A percentile compares a stretch with the other conserved stretches of the same genome.
Conservation (phyloP, 225 moss, liverwort and hornwort species). For the Neckera pumila region DNA sequence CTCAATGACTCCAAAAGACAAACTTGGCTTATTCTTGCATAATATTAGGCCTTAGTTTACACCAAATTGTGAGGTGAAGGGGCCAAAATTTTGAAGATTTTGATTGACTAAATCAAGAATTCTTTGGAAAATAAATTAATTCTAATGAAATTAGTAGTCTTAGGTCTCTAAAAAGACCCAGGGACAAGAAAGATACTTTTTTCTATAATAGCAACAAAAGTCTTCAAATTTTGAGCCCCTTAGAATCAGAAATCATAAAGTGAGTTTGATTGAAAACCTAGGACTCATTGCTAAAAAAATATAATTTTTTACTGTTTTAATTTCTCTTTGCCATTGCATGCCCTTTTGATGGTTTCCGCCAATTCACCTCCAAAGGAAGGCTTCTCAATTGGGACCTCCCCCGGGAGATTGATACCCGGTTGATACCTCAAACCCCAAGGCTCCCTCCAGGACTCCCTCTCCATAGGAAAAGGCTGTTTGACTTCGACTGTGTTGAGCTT, state of each 20-base stretch:
- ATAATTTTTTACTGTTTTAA: not conserved
- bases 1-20: not conserved
- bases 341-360: rapidly evolving
- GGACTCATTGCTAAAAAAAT: rapidly evolving
- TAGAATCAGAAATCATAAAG: not conserved
- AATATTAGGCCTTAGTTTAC: rapidly evolving
- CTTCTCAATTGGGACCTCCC: not conserved
- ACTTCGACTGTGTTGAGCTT: not conserved
- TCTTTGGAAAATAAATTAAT: rapidly evolving
- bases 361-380: not conserved
- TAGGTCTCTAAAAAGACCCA: rapidly evolving
- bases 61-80: rapidly evolving
- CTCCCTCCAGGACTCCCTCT: not conserved
- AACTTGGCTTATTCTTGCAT: rapidly evolving
- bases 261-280: rapidly evolving
- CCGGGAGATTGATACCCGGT: not conserved
- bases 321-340: too few relatives aligned
- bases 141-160: rapidly evolving
- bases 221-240: not conserved
- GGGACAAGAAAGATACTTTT: rapidly evolving
- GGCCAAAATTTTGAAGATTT: not conserved
- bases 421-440: too few relatives aligned
- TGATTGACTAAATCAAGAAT: not conserved
- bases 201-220: rapidly evolving
- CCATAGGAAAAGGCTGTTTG: not conserved